Conservation (phyloP, 768 basidiomycete genomes). For the Trichaptum fuscoviolaceum region DNA sequence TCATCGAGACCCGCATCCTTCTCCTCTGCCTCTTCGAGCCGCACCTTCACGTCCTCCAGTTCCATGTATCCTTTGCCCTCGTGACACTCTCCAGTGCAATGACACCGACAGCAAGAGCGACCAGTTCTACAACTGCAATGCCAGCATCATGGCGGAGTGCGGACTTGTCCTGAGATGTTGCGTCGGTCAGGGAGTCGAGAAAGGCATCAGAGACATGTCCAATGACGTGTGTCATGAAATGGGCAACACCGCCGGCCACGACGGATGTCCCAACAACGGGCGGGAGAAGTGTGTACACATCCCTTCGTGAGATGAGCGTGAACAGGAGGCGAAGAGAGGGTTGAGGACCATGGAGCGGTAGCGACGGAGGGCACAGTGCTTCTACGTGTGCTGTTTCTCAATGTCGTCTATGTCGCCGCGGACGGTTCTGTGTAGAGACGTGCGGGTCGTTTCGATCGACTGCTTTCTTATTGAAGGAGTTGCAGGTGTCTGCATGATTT, state of each 20-base stretch:
- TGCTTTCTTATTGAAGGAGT: background rate
- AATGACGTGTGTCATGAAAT: no score
- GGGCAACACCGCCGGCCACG: no score
- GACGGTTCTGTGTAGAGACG: constrained; percentile 9
- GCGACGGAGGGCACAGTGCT: constrained; percentile 19
- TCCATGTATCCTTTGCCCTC: constrained; percentile 56
- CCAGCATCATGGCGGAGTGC: constrained; percentile 52
- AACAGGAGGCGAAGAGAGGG: constrained; percentile 65
- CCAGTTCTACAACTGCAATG: constrained; percentile 57
- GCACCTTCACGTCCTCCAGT: constrained; percentile 30
- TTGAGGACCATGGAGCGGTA: constrained; percentile 23
- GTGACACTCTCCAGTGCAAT: constrained; percentile 71
- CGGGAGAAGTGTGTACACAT: constrained; percentile 51
- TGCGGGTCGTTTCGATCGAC: constrained; percentile 13
- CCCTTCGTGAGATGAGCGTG: constrained; percentile 52
- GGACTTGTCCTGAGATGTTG: constrained; percentile 30
- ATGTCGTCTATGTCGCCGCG: constrained; percentile 18
- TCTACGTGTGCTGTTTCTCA: constrained; percentile 25
- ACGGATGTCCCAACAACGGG: constrained; percentile 75
- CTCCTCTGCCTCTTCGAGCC: no score
- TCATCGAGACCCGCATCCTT: no score
- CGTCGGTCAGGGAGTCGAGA: constrained; percentile 36
- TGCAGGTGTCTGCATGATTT: constrained; percentile 9
- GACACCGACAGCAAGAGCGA: constrained; percentile 54
- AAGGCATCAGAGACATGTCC: constrained; percentile 73